A percentile compares a stretch with the other conserved stretches of the same genome.
Evolutionary conservation across 1,284 basidiomycete species (phyloP).

Genomic region (Anthracocystis panici-leucophaei): DNA sequence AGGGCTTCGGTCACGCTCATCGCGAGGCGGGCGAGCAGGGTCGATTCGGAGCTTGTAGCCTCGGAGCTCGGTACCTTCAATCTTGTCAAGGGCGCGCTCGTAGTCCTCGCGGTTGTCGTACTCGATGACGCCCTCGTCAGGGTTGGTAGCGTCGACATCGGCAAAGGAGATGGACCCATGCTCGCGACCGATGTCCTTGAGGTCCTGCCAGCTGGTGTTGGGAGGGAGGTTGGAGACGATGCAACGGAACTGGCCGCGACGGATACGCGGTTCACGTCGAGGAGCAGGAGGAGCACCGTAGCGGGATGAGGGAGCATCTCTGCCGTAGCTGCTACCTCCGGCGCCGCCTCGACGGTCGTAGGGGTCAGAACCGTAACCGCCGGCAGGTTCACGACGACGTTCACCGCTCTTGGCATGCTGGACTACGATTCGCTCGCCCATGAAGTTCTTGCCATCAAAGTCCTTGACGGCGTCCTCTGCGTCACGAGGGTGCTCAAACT

Average conservation of each 20-base stretch:
- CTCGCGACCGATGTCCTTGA: conserved; percentile 95
- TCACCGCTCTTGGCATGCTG: conserved; percentile 64
- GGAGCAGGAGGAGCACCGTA: conserved; percentile 52
- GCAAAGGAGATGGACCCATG: conserved; percentile 75
- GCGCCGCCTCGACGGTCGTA: conserved; percentile 39
- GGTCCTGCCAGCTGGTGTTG: conserved; percentile 94
- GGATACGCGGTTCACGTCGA: conserved; percentile 48
- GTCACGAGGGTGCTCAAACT: conserved; percentile 67
- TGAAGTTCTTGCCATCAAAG: conserved; percentile 66
- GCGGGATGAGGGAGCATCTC: conserved; percentile 36
- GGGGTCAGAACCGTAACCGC: conserved; percentile 39
- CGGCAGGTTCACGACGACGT: conserved; percentile 52
- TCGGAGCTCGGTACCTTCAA: conserved; percentile 67
- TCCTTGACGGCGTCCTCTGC: conserved; percentile 68
- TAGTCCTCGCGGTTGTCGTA: conserved; percentile 68
- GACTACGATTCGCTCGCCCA: conserved; percentile 68
- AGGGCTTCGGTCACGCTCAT: conserved; percentile 62
- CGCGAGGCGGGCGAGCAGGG: conserved; percentile 51
- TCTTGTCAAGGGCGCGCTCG: conserved; percentile 65
- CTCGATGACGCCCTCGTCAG: conserved; percentile 68
- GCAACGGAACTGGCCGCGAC: conserved; percentile 64
- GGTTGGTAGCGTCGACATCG: conserved; percentile 63
- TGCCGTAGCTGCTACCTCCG: conserved; percentile 43
- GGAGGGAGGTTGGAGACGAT: conserved; percentile 79
- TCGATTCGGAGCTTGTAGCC: conserved; percentile 67